phyloP scores from a whole-genome alignment of 2,329 filamentous ascomycete species.

The Colletotrichum gigasporum region DNA sequence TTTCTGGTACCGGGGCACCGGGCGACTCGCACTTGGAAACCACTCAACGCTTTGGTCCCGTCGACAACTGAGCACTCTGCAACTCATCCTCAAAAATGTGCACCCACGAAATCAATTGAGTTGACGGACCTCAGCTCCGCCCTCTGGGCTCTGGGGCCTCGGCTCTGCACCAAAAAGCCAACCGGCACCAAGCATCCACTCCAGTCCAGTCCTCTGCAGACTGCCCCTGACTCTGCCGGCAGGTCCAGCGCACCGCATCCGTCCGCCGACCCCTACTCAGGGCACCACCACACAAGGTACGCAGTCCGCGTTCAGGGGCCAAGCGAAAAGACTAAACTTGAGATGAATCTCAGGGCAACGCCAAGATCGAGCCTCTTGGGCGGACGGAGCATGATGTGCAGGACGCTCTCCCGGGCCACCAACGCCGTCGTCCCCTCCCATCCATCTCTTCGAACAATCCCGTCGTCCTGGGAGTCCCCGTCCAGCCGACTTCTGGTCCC shows the following conservation, averaged over 20 bases:
- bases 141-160: no score
- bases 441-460: background rate
- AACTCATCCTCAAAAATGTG: background rate
- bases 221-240: background rate
- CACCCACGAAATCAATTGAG: slow-evolving; percentile 3
- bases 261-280: background rate
- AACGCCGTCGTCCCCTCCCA: background rate
- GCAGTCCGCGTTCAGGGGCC: no score
- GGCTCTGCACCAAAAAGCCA: no score
- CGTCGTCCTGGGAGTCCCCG: background rate
- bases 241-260: background rate
- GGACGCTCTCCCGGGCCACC: slow-evolving; percentile 11
- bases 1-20: background rate
- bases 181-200: no score
- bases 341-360: slow-evolving; percentile 9
- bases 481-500: background rate
- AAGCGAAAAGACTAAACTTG: no score
- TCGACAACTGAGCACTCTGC: background rate
- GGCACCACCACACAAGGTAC: no score
- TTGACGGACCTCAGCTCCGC: background rate
- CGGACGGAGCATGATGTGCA: slow-evolving; percentile 11
- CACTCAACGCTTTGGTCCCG: background rate
- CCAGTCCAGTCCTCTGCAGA: background rate
- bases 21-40: background rate
- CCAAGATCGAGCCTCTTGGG: background rate